phyloP scores from a whole-genome alignment of 179 eudicot genomes.

The Amaranthus tricolor region DNA sequence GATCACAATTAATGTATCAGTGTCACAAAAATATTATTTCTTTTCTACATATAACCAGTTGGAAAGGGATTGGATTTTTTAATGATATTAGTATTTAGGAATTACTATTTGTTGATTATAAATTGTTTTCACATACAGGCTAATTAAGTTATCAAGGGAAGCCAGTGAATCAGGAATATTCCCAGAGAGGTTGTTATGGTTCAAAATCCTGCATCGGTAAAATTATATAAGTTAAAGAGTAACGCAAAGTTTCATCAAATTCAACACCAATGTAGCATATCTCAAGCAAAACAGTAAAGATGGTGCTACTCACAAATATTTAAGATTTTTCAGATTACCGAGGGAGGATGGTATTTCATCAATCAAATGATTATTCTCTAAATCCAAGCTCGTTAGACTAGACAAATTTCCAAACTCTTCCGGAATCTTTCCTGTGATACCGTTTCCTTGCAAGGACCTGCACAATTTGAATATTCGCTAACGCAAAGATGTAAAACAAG shows the following conservation, averaged over 20 bases:
- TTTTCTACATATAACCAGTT: not conserved
- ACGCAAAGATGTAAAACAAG: not conserved
- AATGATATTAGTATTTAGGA: not conserved
- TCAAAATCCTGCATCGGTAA: slow-evolving; percentile 58
- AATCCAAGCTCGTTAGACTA: slow-evolving; percentile 71
- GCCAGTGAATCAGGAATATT: slow-evolving; percentile 73
- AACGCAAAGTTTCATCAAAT: slow-evolving; percentile 6
- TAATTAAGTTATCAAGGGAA: slow-evolving; percentile 55
- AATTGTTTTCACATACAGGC: slow-evolving; percentile 55
- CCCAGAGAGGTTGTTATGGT: slow-evolving; percentile 75
- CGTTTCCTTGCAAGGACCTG: slow-evolving; percentile 78
- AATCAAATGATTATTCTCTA: slow-evolving; percentile 68
- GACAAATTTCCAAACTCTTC: slow-evolving; percentile 71
- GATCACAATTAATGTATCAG: not conserved
- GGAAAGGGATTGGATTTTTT: not conserved
- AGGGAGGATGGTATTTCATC: slow-evolving; percentile 88
- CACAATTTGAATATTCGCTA: not conserved
- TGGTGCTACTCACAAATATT: slow-evolving; percentile 69
- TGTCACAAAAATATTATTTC: not conserved
- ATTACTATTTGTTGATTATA: not conserved
- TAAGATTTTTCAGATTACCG: slow-evolving; percentile 74
- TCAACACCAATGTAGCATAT: not conserved
- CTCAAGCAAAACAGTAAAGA: slow-evolving; percentile 8
- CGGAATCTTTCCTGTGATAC: slow-evolving; percentile 79
- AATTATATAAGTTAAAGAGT: slow-evolving; percentile 2